Percentiles rank a stretch among this genome's conserved stretches.
Evolutionary conservation across 345 rosid genomes (phyloP).

Genomic region (Abelmoschus esculentus): DNA sequence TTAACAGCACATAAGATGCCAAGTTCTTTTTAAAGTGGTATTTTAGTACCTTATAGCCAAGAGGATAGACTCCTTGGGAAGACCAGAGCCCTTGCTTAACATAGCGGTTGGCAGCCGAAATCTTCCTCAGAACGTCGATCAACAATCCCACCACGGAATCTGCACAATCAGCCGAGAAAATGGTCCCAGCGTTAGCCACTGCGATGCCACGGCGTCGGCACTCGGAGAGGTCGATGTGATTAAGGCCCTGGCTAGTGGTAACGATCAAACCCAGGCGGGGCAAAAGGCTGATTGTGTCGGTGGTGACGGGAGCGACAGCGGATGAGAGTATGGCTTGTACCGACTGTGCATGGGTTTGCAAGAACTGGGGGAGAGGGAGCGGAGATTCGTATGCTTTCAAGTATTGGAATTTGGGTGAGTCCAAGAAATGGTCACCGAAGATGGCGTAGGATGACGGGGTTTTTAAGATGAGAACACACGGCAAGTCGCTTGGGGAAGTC

Average conservation of each 20-base stretch:
- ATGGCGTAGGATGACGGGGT: slow-evolving; percentile 5
- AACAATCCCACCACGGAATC: slow-evolving; percentile 37
- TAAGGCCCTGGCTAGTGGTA: slow-evolving; percentile 34
- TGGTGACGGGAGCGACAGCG: slow-evolving; percentile 21
- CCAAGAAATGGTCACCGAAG: not conserved
- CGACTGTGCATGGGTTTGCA: slow-evolving; percentile 18
- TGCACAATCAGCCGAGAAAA: slow-evolving; percentile 35
- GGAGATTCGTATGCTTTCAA: slow-evolving; percentile 26
- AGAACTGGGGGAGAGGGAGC: slow-evolving; percentile 22
- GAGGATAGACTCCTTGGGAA: slow-evolving; percentile 24
- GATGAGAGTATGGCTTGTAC: slow-evolving; percentile 27
- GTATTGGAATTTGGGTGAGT: slow-evolving; percentile 18
- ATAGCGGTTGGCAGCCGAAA: slow-evolving; percentile 27
- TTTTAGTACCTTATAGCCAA: slow-evolving; percentile 26
- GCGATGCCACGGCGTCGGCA: slow-evolving; percentile 37
- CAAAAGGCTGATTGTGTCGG: slow-evolving; percentile 25
- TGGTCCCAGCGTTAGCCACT: slow-evolving; percentile 29
- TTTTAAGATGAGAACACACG: slow-evolving; percentile 15
- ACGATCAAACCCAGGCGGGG: slow-evolving; percentile 28
- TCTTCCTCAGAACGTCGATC: slow-evolving; percentile 35
- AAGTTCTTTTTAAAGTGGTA: not conserved
- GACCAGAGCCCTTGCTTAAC: slow-evolving; percentile 32
- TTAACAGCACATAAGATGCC: not conserved
- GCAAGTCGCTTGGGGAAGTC: slow-evolving; percentile 3
- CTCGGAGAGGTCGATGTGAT: slow-evolving; percentile 35